Evolutionary conservation across 257 asterid species (phyloP), one percentile per base, ranked within the genome.

Genomic region (Rhazya stricta): DNA sequence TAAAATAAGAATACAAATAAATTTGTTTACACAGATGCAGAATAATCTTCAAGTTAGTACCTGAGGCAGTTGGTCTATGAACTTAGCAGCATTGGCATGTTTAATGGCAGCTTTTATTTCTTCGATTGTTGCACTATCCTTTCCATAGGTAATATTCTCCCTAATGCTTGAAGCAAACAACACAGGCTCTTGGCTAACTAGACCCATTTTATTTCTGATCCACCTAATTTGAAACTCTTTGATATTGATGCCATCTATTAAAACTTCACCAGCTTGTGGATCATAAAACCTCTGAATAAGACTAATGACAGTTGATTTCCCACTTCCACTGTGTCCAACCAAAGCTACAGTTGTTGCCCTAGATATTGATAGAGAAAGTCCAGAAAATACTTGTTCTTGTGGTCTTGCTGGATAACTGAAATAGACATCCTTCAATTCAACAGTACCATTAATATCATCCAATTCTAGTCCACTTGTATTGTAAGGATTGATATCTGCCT

Each of bases 261-360:
- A 78, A 80, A 92, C 94, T 80, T 90, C 88, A 32, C 97, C 97
- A 10, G 84, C 81, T 23, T 74, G 80, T 1, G 97, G 97, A 81
- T 92, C 97, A 57, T 92, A 92, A 75, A 92, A 90, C 63, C 97
- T 86, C 83, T 92, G 96, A 5, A 89, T 80, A 81, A 92, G 77
- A 76, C 96, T 90, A 63, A 90, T 81, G 66, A 90, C 96, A 0
- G 97, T 92, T 6, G 97, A 92, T 76, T 92, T 92, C 45, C 96
- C 97, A 53, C 97, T 90, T 62, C 97, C 96, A 65, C 97, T 92
- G 74, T 90, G 96, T 18, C 97, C 97, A 60, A 92, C 96, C 86
- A 92, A 82, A 1, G 96, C 97, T 0, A 95, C 86, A 10, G 97
- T 89, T n/a, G 91, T 84, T 39, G 94, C 97, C 11, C 81, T 84